Evolutionary conservation across 371 early-diverging fungal species (phyloP), one percentile per base, ranked within the genome.

Genomic region (Mucor saturninus): DNA sequence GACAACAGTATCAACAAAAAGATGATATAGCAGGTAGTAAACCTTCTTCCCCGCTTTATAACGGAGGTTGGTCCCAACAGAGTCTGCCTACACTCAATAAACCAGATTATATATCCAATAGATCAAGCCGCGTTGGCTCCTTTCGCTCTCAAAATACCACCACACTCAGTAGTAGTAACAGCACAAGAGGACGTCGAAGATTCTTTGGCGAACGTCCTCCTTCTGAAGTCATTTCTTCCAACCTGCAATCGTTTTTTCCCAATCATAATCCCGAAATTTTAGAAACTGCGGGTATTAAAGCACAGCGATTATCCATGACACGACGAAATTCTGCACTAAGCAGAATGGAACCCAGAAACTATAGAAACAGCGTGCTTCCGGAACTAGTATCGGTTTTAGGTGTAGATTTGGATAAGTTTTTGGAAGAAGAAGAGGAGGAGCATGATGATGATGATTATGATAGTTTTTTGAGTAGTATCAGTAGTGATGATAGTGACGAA

Each of bases 191-290:
- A 14, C 46, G 70, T 10, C 48, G 70, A 32, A 73, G 75, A 38
- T 92, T 96, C 71, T 95, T 98, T 72, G 96, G 95, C 37, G 94
- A 95, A 72, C 91, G 97, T 9, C 98, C 98, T 2, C 94, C 95
- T 0, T 93, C 93, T 2, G 95, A 94, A 72, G 77, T 93, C 50
- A 95, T 98, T 69, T 89, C 91, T 7, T 89, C 87, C 62, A 91
- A 96, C 65, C 79, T 98, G 35, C 87, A 88, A 32, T 86, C 92
- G 48, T 98, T 92, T 70, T 97, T 98, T 72, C 97, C 97, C 4
- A 83, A 83, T 29, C 83, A 83, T 52, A 79, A 80, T 59, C 76
- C 75, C 3, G 79, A 80, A 3, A 64, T 76, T 1, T 56, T 83
- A 21, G 83, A 83, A 54, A 82, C 75, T n/a, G 83, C 82, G 1